Base-by-base conservation (phyloP, 2,329 filamentous ascomycete genomes). In the Ambrosiella beaveri region DNA sequence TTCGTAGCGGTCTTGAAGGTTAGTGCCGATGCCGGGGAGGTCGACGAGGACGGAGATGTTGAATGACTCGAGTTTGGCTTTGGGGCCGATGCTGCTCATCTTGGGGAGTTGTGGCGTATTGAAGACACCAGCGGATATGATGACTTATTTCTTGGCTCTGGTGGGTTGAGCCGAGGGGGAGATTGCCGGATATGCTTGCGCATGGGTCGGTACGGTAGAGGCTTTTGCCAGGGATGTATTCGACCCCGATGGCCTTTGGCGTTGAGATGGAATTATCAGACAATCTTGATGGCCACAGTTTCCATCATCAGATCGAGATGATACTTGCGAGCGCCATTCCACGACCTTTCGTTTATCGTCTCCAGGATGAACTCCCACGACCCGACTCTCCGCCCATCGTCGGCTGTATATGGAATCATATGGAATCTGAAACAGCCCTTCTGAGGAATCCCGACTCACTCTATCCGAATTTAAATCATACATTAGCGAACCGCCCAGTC, bases 371-470 rank as follows among this genome's bases (percentile, higher is more conserved):
- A 76, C 57, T 82, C 76, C 38, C 79, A 74, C 1, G 77, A 70
- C 9, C 79, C 76, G 47, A 71, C 75, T 35, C 80, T 78, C 49
- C 72, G 70, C 55, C 67, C 71, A n/a, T 72, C 65, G n/a, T 73
- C 68, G 61, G 76, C 75, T 0, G 73, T 71, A 35, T 82, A 65
- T 1, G 81, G 80, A 6, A 85, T 74, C 62, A 35, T 82, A 65
- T 1, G 81, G 80, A 6, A 85, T 74, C 62, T 83, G 79, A 65
- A 75, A 82, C 39, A 77, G 68, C 0, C 71, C 74, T 44, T 65
- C 61, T 6, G 56, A 39, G 36, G 47, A 36, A 6, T 65, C 64
- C 2, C 63, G 58, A n/a, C 39, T 54, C 35, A 61, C 61, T 57
- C 57, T 36, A 57, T 68, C 67, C 3, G 62, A 62, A 27, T 67